Percentiles rank a stretch among this genome's conserved stretches.
phyloP scores from a whole-genome alignment of 345 rosid genomes.

The Populus davidiana region DNA sequence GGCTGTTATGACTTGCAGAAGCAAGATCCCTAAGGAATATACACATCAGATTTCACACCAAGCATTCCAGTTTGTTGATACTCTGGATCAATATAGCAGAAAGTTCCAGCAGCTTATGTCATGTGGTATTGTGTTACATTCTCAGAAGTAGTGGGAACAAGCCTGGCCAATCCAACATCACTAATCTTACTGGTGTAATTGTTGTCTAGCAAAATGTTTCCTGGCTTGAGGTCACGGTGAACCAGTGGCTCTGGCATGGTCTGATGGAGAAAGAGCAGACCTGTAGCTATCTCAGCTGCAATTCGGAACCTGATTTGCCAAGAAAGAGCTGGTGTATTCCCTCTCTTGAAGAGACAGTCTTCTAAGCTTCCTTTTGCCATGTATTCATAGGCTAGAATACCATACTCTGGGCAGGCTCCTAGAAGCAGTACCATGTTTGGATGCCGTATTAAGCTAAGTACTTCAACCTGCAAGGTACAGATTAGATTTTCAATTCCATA shows the following conservation, averaged over 20 bases:
- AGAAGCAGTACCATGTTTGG: constrained; percentile 94
- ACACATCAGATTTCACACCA: constrained; percentile 86
- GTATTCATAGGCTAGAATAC: constrained; percentile 79
- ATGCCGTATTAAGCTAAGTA: constrained; percentile 87
- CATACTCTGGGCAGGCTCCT: constrained; percentile 95
- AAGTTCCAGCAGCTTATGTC: constrained; percentile 83
- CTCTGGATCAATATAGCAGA: constrained; percentile 92
- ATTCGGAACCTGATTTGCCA: constrained; percentile 88
- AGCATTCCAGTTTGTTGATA: constrained; percentile 95
- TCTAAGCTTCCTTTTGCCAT: constrained; percentile 93
- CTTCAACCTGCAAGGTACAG: constrained; percentile 53
- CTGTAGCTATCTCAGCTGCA: constrained; percentile 78
- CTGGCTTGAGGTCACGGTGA: constrained; percentile 94
- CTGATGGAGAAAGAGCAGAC: constrained; percentile 90
- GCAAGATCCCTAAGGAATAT: constrained; percentile 78
- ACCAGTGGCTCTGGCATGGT: constrained; percentile 90
- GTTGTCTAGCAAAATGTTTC: constrained; percentile 76
- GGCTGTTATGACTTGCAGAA: constrained; percentile 75
- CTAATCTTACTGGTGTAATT: constrained; percentile 79
- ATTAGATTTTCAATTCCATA: no score
- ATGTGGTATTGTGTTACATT: constrained; percentile 64
- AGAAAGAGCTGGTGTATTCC: constrained; percentile 57
- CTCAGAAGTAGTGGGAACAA: constrained; percentile 79
- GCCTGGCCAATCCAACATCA: constrained; percentile 83
- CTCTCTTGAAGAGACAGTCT: constrained; percentile 54